These are phyloP conservation scores for Cercospora brassicicola DNA, from an alignment of 2,329 filamentous ascomycete genomes.

Conservation along the genomic window DNA sequence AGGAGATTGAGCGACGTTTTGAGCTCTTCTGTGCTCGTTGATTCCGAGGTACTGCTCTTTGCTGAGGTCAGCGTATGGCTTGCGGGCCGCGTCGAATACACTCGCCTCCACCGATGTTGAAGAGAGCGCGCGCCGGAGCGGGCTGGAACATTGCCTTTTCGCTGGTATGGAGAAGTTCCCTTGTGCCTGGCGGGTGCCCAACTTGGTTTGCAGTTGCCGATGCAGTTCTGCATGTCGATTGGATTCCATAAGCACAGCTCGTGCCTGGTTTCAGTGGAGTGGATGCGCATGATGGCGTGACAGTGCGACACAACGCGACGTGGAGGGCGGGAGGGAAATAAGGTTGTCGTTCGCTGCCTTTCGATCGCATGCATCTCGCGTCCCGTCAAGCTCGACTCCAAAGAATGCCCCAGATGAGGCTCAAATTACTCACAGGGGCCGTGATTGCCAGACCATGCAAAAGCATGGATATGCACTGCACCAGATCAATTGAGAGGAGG, in stretches of 20 bases:
- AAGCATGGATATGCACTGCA: neutral
- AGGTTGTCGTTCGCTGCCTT: neutral
- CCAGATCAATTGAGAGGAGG: neutral
- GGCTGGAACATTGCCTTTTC: neutral
- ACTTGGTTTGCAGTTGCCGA: neutral
- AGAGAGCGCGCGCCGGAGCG: neutral
- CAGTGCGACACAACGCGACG: neutral
- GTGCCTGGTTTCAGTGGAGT: neutral
- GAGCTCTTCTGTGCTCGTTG: neutral
- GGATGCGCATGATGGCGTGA: neutral
- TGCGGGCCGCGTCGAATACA: neutral
- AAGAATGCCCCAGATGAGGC: neutral
- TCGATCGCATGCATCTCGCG: neutral
- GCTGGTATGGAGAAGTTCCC: neutral
- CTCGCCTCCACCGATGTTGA: neutral
- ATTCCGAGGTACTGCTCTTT: neutral
- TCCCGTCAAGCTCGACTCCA: neutral
- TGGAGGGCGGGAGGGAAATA: neutral
- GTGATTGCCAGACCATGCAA: neutral
- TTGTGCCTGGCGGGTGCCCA: neutral
- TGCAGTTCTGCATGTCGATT: neutral
- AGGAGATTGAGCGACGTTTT: constrained; percentile 1
- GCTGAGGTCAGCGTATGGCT: neutral
- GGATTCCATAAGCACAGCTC: neutral
- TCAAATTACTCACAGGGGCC: constrained; percentile 1